Percentiles rank a stretch among this genome's conserved stretches.
These are phyloP conservation scores for Ophiocordyceps camponoti-rufipedis DNA, from an alignment of 2,329 filamentous ascomycete genomes.

Conservation along the genomic window DNA sequence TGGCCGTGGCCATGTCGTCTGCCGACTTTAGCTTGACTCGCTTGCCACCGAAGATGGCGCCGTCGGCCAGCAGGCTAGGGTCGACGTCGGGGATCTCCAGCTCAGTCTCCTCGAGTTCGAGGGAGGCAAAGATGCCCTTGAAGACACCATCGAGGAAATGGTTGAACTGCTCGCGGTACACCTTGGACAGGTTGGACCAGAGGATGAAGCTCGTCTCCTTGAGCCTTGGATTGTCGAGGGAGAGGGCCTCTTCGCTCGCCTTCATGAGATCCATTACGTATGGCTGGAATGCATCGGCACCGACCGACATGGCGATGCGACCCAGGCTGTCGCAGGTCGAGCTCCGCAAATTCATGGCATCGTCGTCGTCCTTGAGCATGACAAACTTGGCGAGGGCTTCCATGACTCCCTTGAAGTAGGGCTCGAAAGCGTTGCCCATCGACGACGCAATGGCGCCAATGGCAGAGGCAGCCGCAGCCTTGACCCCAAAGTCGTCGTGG, in stretches of 20 bases:
- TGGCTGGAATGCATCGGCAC: constrained; percentile 69
- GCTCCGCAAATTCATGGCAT: constrained; percentile 76
- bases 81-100: constrained; percentile 51
- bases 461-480: constrained; percentile 74
- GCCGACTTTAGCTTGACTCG: constrained; percentile 59
- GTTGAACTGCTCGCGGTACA: constrained; percentile 71
- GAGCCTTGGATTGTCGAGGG: constrained; percentile 74
- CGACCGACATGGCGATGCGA: constrained; percentile 79
- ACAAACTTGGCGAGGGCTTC: constrained; percentile 71
- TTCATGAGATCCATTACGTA: constrained; percentile 84
- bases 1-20: constrained; percentile 35
- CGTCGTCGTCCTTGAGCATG: constrained; percentile 70
- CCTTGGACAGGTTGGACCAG: constrained; percentile 87
- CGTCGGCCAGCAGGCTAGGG: constrained; percentile 44
- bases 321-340: constrained; percentile 87
- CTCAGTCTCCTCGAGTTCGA: constrained; percentile 81
- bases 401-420: constrained; percentile 90
- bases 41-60: constrained; percentile 65
- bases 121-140: constrained; percentile 63
- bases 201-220: constrained; percentile 95
- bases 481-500: constrained; percentile 76
- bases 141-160: constrained; percentile 65
- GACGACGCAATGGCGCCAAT: constrained; percentile 81
- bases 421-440: constrained; percentile 64
- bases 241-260: constrained; percentile 77